phyloP scores from a whole-genome alignment of 2,329 filamentous ascomycete genomes.

The Aspergillus texensis region DNA sequence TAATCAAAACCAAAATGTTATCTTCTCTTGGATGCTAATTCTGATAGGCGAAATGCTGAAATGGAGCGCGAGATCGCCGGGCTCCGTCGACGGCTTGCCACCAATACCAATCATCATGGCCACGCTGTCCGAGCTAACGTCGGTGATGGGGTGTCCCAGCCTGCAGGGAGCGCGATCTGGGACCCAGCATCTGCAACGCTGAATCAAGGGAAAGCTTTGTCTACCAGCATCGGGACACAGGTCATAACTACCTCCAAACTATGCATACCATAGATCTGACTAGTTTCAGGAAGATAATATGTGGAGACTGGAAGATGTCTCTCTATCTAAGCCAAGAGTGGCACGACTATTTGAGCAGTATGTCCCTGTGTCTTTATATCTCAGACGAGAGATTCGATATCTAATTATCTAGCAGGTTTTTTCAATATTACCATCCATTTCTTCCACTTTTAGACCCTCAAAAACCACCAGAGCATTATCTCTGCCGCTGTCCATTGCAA shows the following conservation, averaged over 20 bases:
- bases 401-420: conserved; percentile 52
- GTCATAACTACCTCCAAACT: conserved; percentile 36
- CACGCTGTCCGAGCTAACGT: conserved; percentile 27
- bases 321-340: conserved; percentile 41
- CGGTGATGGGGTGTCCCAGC: conserved; percentile 36
- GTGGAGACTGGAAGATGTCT: conserved; percentile 54
- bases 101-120: conserved; percentile 29
- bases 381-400: conserved; percentile 15
- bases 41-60: conserved; percentile 60
- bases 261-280: conserved; percentile 36
- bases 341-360: conserved; percentile 49
- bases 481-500: conserved; percentile 59
- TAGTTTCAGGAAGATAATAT: conserved; percentile 42
- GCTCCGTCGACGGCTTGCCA: conserved; percentile 47
- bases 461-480: conserved; percentile 58
- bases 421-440: conserved; percentile 64
- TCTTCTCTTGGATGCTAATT: not conserved
- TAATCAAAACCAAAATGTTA: not conserved
- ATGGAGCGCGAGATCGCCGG: conserved; percentile 61
- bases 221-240: conserved; percentile 36
- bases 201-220: conserved; percentile 33
- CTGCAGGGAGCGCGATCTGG: conserved; percentile 37
- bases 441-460: conserved; percentile 62
- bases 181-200: conserved; percentile 32
- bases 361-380: not conserved